phyloP scores from a whole-genome alignment of 225 moss, liverwort and hornwort species.

The Sphagnum contortum region DNA sequence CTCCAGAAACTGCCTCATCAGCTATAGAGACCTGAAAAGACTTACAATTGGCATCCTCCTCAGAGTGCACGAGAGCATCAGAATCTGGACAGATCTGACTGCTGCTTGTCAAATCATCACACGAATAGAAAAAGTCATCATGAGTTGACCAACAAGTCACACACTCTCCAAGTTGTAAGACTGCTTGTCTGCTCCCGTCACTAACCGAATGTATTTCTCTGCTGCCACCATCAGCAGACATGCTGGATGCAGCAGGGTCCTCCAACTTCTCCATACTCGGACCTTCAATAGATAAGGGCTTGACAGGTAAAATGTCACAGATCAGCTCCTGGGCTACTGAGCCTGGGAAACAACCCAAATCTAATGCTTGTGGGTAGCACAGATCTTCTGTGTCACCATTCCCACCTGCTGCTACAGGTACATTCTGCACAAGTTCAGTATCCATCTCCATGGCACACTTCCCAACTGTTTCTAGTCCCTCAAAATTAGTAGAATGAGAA shows the following conservation, averaged over 20 bases:
- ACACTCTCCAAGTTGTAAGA: conserved; percentile 36
- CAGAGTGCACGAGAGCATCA: neutral
- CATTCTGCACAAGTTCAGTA: too few relatives aligned
- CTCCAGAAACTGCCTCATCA: neutral
- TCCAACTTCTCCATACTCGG: too few relatives aligned
- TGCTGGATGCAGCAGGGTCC: too few relatives aligned
- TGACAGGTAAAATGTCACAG: too few relatives aligned
- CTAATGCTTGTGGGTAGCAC: neutral
- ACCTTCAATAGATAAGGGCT: too few relatives aligned
- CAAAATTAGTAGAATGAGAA: too few relatives aligned
- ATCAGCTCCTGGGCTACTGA: neutral
- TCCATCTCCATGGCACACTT: too few relatives aligned
- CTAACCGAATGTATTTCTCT: neutral
- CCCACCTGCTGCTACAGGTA: too few relatives aligned
- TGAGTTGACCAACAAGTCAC: conserved; percentile 43
- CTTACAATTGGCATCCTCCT: neutral
- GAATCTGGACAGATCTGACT: neutral
- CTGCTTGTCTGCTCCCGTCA: conserved; percentile 16
- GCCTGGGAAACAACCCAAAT: neutral
- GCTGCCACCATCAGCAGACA: too few relatives aligned
- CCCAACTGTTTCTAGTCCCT: too few relatives aligned
- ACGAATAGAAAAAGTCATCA: conserved; percentile 56
- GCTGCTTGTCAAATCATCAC: conserved; percentile 28
- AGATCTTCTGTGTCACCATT: neutral
- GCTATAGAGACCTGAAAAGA: neutral